Conservation (phyloP, 2,329 filamentous ascomycete species). For the Neopestalotiopsis clavispora region DNA sequence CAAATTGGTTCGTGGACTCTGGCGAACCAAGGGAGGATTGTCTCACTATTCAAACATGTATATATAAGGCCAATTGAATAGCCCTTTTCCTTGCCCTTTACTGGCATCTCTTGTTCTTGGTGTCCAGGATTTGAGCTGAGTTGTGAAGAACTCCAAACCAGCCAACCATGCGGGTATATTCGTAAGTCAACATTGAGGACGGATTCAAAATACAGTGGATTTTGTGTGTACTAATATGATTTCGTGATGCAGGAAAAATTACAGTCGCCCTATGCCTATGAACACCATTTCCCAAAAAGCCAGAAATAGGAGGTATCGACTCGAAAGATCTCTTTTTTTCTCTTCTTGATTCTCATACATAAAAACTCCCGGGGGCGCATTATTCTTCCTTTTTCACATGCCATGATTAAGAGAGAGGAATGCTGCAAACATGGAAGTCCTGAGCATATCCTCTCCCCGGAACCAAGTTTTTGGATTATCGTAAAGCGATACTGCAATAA, state of each 20-base stretch:
- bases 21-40: no score
- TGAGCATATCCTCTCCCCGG: slow-evolving; percentile 1
- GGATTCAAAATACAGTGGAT: no score
- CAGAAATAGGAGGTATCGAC: slow-evolving; percentile 15
- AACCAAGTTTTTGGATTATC: not conserved
- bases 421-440: not conserved
- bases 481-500: not conserved
- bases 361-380: not conserved
- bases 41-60: no score
- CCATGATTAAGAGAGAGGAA: not conserved
- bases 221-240: slow-evolving; percentile 9
- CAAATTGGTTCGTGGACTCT: not conserved
- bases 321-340: slow-evolving; percentile 11
- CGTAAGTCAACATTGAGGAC: no score
- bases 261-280: slow-evolving; percentile 10
- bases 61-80: no score
- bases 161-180: no score
- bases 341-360: slow-evolving; percentile 1
- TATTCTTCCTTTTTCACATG: slow-evolving; percentile 3
- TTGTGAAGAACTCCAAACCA: no score
- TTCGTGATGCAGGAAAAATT: slow-evolving; percentile 7
- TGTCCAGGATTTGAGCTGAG: no score
- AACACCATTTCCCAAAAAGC: slow-evolving; percentile 13
- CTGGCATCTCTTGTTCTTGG: no score
- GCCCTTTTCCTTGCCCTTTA: no score